These are phyloP conservation scores for Kwoniella heveanensis DNA, from an alignment of 768 basidiomycete genomes.

Conservation along the genomic window DNA sequence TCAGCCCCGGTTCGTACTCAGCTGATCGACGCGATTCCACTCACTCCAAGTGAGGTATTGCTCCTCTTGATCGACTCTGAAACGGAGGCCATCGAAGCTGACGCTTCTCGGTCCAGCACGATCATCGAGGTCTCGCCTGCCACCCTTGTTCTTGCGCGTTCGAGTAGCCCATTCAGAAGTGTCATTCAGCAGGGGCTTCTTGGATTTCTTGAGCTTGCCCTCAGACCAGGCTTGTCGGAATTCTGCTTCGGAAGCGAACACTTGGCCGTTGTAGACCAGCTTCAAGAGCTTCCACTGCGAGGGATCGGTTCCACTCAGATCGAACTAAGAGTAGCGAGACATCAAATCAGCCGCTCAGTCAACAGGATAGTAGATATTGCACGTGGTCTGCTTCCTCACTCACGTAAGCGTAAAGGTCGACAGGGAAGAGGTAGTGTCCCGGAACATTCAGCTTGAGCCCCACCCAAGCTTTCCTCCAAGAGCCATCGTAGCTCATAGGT, in stretches of 20 bases:
- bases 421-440: slow-evolving; percentile 5
- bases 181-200: background rate
- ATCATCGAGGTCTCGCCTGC: slow-evolving; percentile 64
- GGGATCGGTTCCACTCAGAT: slow-evolving; percentile 63
- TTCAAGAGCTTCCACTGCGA: slow-evolving; percentile 63
- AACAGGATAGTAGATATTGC: slow-evolving; percentile 56
- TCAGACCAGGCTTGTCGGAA: background rate
- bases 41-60: slow-evolving; percentile 66
- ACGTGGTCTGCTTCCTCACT: slow-evolving; percentile 59
- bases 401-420: slow-evolving; percentile 45
- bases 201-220: too few relatives aligned
- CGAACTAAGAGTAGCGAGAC: slow-evolving; percentile 58
- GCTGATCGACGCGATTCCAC: slow-evolving; percentile 7
- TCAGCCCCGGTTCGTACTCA: background rate
- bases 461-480: slow-evolving; percentile 59
- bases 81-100: slow-evolving; percentile 64
- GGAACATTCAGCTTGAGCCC: slow-evolving; percentile 5
- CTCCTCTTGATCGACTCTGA: slow-evolving; percentile 61
- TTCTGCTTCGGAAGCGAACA: slow-evolving; percentile 61
- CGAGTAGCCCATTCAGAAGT: slow-evolving; percentile 58
- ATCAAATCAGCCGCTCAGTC: slow-evolving; percentile 55
- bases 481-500: slow-evolving; percentile 66
- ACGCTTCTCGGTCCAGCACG: slow-evolving; percentile 68
- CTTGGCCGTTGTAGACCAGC: slow-evolving; percentile 66
- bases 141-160: slow-evolving; percentile 55